Conservation (phyloP, 768 basidiomycete species). For the Tricholoma hemisulphureum region DNA sequence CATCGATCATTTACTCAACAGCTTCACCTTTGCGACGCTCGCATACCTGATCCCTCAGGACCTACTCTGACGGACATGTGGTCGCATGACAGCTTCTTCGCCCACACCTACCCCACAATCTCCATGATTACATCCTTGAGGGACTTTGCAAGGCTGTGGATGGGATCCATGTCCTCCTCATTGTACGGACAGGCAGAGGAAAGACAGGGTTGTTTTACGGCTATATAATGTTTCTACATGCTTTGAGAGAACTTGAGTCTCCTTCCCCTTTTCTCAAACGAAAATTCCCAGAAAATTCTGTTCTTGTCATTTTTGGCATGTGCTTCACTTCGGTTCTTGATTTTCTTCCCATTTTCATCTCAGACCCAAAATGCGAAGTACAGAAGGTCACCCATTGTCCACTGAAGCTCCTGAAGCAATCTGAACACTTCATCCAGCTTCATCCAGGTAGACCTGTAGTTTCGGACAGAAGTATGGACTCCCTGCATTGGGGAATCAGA, state of each 20-base stretch:
- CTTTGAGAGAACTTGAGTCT: not conserved
- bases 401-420: too few species aligned
- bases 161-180: constrained; percentile 16
- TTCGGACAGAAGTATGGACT: too few species aligned
- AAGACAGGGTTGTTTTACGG: constrained; percentile 25
- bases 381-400: too few species aligned
- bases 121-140: constrained; percentile 26
- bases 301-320: not conserved
- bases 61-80: not conserved
- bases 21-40: not conserved
- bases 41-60: not conserved
- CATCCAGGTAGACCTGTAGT: too few species aligned
- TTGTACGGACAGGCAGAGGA: constrained; percentile 17
- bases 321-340: not conserved
- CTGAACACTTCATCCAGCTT: too few species aligned
- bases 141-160: constrained; percentile 23
- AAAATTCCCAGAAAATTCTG: constrained; percentile 9
- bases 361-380: too few species aligned
- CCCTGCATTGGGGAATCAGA: too few species aligned
- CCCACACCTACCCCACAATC: not conserved
- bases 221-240: constrained; percentile 1
- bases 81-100: not conserved
- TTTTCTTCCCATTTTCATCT: not conserved
- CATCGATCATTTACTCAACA: not conserved
- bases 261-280: constrained; percentile 8